phyloP scores from a whole-genome alignment of 1,284 basidiomycete species.

The Cutaneotrichosporon dermatis region DNA sequence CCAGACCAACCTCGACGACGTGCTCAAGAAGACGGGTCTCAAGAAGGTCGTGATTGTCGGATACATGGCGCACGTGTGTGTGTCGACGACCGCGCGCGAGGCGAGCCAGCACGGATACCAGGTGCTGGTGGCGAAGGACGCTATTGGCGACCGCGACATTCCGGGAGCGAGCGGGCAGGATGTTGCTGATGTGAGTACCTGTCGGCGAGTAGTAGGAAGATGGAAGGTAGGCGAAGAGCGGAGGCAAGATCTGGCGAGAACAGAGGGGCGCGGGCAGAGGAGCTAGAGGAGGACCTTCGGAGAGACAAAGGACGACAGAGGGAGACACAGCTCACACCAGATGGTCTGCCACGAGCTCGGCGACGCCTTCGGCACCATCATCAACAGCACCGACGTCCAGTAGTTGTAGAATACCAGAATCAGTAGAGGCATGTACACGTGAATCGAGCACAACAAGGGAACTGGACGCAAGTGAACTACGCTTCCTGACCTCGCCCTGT shows the following conservation, averaged over 20 bases:
- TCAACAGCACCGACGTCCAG: conserved; percentile 16
- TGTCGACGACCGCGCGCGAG: conserved; percentile 28
- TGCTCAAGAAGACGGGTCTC: conserved; percentile 20
- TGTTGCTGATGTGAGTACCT: conserved; percentile 11
- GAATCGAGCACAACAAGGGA: too few species aligned
- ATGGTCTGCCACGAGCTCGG: conserved; percentile 17
- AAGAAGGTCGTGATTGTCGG: conserved; percentile 24
- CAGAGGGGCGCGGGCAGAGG: too few species aligned
- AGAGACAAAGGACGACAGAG: too few species aligned
- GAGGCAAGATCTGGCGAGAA: too few species aligned
- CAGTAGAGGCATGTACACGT: too few species aligned
- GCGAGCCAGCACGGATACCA: conserved; percentile 26
- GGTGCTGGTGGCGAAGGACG: conserved; percentile 23
- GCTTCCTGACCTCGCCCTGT: too few species aligned
- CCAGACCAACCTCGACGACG: conserved; percentile 24
- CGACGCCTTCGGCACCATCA: conserved; percentile 19
- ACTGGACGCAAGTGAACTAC: too few species aligned
- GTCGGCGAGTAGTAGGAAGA: too few species aligned
- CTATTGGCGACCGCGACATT: conserved; percentile 30
- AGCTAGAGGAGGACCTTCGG: too few species aligned
- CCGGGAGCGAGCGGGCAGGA: conserved; percentile 22
- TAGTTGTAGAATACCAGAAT: not conserved
- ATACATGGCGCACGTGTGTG: conserved; percentile 33
- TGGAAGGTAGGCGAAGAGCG: too few species aligned
- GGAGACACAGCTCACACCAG: not conserved